Base-by-base conservation (phyloP, 371 early-diverging fungal species). In the Actinomucor elegans region DNA sequence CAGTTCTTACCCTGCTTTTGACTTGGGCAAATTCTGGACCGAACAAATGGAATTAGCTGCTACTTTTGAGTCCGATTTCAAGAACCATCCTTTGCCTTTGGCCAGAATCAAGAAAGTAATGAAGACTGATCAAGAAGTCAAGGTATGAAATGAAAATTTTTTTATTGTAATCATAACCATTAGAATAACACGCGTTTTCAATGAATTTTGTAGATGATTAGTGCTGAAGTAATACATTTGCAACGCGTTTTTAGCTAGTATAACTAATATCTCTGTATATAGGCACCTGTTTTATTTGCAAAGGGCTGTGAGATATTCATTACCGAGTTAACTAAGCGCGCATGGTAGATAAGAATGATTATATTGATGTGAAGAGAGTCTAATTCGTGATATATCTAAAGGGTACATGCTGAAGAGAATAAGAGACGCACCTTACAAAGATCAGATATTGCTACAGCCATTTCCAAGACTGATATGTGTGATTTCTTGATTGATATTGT, bases 91-190 rank as follows among this genome's bases (percentile, higher is more conserved):
- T 23, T 71, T 99, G 55, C 99, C 99, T 9, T 73, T 99, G 40
- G 99, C 99, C n/a, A 77, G 99, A 32, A 98, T 99, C 59, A 99
- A 99, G 68, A 96, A 99, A 67, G 96, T 99, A 35, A 99, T 99
- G 99, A 99, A 99, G 74, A 89, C 94, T 3, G 99, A 99, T 70
- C 95, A 96, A 47, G 98, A 98, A 59, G 96, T 96, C 21, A 95
- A 94, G 81, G 90, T 90, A 69, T 36, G 15, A 24, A 3, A 23
- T 2, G 17, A 17, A 47, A 32, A 15, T 32, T 18, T 11, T 1
- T 43, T 9, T 15, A 11, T 41, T 23, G 36, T 27, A 14, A 10
- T 20, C 44, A 15, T 36, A 11, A n/a, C n/a, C n/a, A n/a, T n/a
- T 23, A 5, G 24, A 45, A 35, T 14, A 31, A 34, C 27, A 29